Percentiles rank a stretch among this genome's conserved stretches.
Evolutionary conservation across 148 eudicot species (phyloP).

Genomic region (Cornus florida): DNA sequence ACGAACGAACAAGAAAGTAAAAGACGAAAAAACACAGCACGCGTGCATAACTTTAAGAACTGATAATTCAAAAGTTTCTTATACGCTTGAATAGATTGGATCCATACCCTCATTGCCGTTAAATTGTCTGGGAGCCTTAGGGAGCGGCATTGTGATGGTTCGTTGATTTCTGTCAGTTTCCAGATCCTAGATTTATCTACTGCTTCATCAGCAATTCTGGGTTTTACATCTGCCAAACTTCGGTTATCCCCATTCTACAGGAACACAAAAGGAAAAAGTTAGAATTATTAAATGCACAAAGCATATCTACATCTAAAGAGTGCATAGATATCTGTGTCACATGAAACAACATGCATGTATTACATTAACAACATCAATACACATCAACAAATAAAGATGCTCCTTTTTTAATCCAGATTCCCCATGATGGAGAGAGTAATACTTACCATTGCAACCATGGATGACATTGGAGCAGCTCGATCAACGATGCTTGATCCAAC

Average conservation of each 20-base stretch:
- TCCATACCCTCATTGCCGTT: conserved; percentile 61
- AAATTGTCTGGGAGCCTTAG: conserved; percentile 72
- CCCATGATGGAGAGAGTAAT: conserved; percentile 6
- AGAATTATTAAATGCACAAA: conserved; percentile 8
- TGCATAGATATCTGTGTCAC: neutral
- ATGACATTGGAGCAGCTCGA: conserved; percentile 51
- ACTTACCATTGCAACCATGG: conserved; percentile 58
- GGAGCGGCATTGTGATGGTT: conserved; percentile 76
- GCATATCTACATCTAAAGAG: neutral
- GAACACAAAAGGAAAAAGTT: conserved; percentile 12
- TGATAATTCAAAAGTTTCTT: no score
- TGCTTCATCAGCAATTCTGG: conserved; percentile 60
- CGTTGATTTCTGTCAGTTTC: conserved; percentile 70
- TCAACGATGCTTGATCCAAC: conserved; percentile 55
- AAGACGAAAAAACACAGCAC: neutral
- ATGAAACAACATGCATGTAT: neutral
- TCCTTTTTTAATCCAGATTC: neutral
- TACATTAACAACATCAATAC: neutral
- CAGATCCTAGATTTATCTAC: conserved; percentile 66
- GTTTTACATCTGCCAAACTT: conserved; percentile 59
- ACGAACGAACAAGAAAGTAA: neutral
- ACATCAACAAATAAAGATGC: neutral
- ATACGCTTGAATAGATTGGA: neutral
- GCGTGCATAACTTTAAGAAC: neutral
- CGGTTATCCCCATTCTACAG: conserved; percentile 67